Evolutionary conservation across 306 rosid genomes (phyloP), one percentile per base, ranked within the genome.

Genomic region (Lathyrus sativus): DNA sequence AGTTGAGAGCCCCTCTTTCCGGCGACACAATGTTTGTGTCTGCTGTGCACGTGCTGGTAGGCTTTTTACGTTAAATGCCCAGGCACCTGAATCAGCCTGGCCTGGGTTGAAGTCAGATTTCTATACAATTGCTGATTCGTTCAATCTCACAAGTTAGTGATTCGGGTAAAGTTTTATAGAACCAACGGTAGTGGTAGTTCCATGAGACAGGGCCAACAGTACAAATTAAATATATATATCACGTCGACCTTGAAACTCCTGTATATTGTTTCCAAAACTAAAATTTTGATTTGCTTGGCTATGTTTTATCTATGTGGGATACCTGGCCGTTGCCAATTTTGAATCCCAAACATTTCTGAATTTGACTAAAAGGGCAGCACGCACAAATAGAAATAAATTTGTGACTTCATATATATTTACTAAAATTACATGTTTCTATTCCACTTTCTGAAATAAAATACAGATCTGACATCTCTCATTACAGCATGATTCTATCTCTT

Each of bases 1-100:
- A 74, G 96, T 90, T 15, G 97, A 84, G 75, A 84, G 90, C 45
- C 85, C 89, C 10, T 75, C 77, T 2, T 86, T 87, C 70, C 76
- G 8, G 39, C 78, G 96, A 33, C 97, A 88, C 76, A 95, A 95
- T 31, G 71, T 90, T 0, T 87, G 88, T 0, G 96, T 95, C 9
- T 90, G 96, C 62, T 90, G 91, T 44, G 86, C 86, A 41, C 68
- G 74, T 3, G 74, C 60, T 6, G 99, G 99, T 6, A 82, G 78
- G 73, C 81, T 95, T 18, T 87, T 62, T 35, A 90, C 96, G 6
- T 81, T 93, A 22, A 95, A 95, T 75, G 97, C 95, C 76, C 99
- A 95, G 74, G 92, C 91, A 55, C 97, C 97, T 2, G 96, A 95
- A 81, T 74, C 93, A 6, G 83, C 58, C 5, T 88, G 97, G 97